These are phyloP conservation scores for Boletus reticulatus DNA, from an alignment of 768 basidiomycete species.

Conservation along the genomic window DNA sequence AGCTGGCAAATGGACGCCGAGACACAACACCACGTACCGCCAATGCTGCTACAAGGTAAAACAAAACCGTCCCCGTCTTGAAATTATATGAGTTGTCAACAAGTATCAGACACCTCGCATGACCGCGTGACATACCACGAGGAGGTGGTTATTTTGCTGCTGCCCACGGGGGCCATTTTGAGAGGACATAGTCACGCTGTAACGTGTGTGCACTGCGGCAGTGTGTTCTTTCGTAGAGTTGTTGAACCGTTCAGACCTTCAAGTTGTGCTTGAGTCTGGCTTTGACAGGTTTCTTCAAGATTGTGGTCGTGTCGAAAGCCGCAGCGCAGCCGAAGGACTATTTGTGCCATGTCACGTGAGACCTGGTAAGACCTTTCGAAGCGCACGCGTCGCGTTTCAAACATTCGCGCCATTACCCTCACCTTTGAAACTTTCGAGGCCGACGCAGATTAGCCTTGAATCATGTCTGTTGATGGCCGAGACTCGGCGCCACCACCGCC, in stretches of 20 bases:
- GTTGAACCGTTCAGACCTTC: background rate
- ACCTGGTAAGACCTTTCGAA: no score
- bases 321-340: no score
- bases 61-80: slow-evolving; percentile 75
- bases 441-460: background rate
- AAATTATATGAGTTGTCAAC: slow-evolving; percentile 5
- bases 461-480: slow-evolving; percentile 27
- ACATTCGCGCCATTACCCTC: background rate
- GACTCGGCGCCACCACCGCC: slow-evolving; percentile 32
- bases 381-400: slow-evolving; percentile 10
- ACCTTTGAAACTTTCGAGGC: no score
- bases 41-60: slow-evolving; percentile 88
- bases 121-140: slow-evolving; percentile 30
- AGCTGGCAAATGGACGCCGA: background rate
- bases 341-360: slow-evolving; percentile 19
- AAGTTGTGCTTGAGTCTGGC: background rate
- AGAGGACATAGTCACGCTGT: slow-evolving; percentile 18
- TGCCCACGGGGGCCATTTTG: slow-evolving; percentile 28
- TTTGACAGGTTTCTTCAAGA: background rate
- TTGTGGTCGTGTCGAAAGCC: background rate
- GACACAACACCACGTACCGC: slow-evolving; percentile 52
- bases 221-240: background rate
- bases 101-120: background rate
- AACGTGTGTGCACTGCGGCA: background rate
- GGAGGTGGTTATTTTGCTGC: slow-evolving; percentile 31